Percentiles rank a stretch among this genome's conserved stretches.
These are phyloP conservation scores for Penicillium griseofulvum DNA, from an alignment of 2,329 filamentous ascomycete species.

Conservation along the genomic window DNA sequence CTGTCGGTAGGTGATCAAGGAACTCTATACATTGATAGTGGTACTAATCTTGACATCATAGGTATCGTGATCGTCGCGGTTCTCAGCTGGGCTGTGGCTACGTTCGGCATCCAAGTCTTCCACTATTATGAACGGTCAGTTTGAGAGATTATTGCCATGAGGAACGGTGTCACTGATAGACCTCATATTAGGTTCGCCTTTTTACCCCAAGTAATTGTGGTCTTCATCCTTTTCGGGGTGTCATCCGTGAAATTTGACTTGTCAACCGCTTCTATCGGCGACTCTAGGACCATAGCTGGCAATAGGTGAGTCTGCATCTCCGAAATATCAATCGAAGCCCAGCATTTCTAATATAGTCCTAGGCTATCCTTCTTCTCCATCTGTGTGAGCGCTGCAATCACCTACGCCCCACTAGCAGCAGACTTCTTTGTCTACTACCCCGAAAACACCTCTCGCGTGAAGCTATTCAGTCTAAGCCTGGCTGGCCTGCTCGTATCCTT, in stretches of 20 bases:
- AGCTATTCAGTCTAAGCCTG: conserved; percentile 58
- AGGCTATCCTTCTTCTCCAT: conserved; percentile 68
- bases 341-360: neutral
- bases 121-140: conserved; percentile 64
- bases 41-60: conserved; percentile 14
- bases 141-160: neutral
- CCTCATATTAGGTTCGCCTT: conserved; percentile 54
- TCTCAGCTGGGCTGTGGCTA: conserved; percentile 62
- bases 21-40: neutral
- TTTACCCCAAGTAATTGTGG: conserved; percentile 60
- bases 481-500: conserved; percentile 58
- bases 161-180: neutral
- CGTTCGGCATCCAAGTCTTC: conserved; percentile 66
- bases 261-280: conserved; percentile 50
- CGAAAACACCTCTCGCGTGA: conserved; percentile 49
- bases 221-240: conserved; percentile 61
- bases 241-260: conserved; percentile 61
- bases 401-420: conserved; percentile 61
- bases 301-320: conserved; percentile 30
- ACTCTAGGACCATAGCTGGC: conserved; percentile 53
- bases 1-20: conserved; percentile 51
- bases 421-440: conserved; percentile 69
- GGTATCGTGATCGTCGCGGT: conserved; percentile 62
- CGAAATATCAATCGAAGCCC: no score
- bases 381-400: conserved; percentile 63